phyloP scores from a whole-genome alignment of 345 rosid genomes.

The Moricandia moricandioides region DNA sequence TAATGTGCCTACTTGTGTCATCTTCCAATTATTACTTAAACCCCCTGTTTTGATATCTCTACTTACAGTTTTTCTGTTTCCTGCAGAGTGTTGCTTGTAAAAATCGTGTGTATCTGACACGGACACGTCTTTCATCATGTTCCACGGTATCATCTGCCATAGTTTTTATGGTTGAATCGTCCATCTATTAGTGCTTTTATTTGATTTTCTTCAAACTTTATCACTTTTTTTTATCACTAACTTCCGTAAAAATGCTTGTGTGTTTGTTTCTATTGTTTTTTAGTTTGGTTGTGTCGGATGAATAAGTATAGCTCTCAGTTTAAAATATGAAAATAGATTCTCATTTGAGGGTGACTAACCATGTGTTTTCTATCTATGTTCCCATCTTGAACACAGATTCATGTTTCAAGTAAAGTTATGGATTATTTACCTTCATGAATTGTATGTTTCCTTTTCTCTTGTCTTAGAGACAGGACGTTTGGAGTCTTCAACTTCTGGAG shows the following conservation, averaged over 20 bases:
- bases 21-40: too few relatives aligned
- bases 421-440: background rate
- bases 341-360: background rate
- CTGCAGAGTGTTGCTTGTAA: constrained; percentile 44
- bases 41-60: background rate
- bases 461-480: constrained; percentile 54
- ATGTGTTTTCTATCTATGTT: background rate
- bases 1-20: constrained; percentile 29
- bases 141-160: constrained; percentile 46
- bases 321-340: background rate
- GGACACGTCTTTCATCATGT: constrained; percentile 52
- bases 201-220: background rate
- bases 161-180: too few relatives aligned
- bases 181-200: background rate
- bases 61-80: background rate
- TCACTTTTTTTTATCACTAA: background rate
- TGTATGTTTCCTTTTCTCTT: constrained; percentile 25
- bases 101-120: constrained; percentile 42
- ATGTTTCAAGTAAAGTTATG: background rate
- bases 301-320: background rate
- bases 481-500: constrained; percentile 55
- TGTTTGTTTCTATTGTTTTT: background rate
- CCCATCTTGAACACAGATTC: background rate
- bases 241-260: background rate
- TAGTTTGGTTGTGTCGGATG: background rate